Base-by-base conservation (phyloP, 306 rosid genomes). In the Abrus precatorius region DNA sequence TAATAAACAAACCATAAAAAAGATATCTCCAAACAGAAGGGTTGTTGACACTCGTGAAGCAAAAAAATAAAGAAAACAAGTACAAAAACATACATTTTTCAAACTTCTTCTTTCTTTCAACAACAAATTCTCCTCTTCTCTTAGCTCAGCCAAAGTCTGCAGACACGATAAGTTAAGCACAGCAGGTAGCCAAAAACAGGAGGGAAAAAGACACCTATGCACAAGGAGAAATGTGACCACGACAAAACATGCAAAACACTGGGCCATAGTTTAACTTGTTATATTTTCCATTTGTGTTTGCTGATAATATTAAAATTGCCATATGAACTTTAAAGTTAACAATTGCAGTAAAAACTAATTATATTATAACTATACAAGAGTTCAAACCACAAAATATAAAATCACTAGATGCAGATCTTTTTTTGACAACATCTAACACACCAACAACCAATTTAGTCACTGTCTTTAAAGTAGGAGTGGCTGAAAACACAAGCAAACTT, bases 121-220 rank as follows among this genome's bases (percentile, higher is more conserved):
- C 59, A 93, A 88, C 12, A 84, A 48, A 86, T 60, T 85, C 85
- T 93, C 97, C 89, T 90, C 98, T 79, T 93, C 99, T 85, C 70
- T 90, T 70, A 95, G 91, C 77, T 93, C 96, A 67, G 92, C 86
- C 52, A 93, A 76, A 20, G 98, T 91, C 99, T 95, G 96, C 72
- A 80, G 88, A 60, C 34, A 67, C n/a, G 2, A 57, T 40, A 73
- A 40, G 87, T 69, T 36, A 43, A 82, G 79, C 60, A 52, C 47
- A 43, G 13, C 44, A 77, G 29, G 67, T 5, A 77, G 63, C 32
- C 28, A 72, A 65, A 71, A 47, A 9, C 28, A 52, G 54, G 3
- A 57, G 13, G 27, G 30, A 43, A 59, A n/a, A 71, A 13, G 41
- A 38, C 33, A 62, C n/a, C 40, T 13, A 38, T 12, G 48, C 27